Percentiles rank a stretch among this genome's conserved stretches.
Conservation (phyloP, 2,329 filamentous ascomycete genomes). For the Aspergillus awamori region DNA sequence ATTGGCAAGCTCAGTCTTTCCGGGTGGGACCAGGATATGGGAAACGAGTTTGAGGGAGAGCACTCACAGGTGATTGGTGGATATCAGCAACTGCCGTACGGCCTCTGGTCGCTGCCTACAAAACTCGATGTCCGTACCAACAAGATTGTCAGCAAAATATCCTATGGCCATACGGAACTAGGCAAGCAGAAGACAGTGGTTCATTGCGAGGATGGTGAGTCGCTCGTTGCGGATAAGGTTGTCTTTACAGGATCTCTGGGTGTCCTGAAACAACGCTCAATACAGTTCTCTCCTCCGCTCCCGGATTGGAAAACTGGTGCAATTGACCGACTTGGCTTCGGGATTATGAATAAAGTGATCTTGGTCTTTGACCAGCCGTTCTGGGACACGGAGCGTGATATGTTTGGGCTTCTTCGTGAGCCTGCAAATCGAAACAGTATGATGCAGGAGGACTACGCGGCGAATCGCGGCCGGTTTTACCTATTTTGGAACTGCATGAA, state of each 20-base stretch:
- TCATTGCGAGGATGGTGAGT: constrained; percentile 75
- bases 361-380: constrained; percentile 87
- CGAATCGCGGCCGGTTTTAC: constrained; percentile 86
- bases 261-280: constrained; percentile 76
- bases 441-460: constrained; percentile 75
- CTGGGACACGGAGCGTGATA: constrained; percentile 87
- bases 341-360: constrained; percentile 92
- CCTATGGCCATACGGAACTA: constrained; percentile 55
- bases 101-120: constrained; percentile 74
- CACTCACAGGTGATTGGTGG: constrained; percentile 93
- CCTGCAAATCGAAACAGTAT: constrained; percentile 70
- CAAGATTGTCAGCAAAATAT: constrained; percentile 72
- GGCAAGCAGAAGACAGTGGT: constrained; percentile 59
- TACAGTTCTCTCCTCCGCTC: constrained; percentile 88
- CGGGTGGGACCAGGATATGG: constrained; percentile 95
- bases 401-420: constrained; percentile 87
- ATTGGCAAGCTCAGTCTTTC: constrained; percentile 83
- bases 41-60: constrained; percentile 94
- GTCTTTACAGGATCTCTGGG: constrained; percentile 88
- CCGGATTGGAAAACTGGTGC: constrained; percentile 81
- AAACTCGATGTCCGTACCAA: constrained; percentile 76
- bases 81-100: constrained; percentile 90
- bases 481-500: constrained; percentile 96
- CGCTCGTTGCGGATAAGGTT: constrained; percentile 83
- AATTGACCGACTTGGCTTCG: constrained; percentile 85